A percentile compares a stretch with the other conserved stretches of the same genome.
phyloP scores from a whole-genome alignment of 1,139 yeast species.

The Pichia sp. region DNA sequence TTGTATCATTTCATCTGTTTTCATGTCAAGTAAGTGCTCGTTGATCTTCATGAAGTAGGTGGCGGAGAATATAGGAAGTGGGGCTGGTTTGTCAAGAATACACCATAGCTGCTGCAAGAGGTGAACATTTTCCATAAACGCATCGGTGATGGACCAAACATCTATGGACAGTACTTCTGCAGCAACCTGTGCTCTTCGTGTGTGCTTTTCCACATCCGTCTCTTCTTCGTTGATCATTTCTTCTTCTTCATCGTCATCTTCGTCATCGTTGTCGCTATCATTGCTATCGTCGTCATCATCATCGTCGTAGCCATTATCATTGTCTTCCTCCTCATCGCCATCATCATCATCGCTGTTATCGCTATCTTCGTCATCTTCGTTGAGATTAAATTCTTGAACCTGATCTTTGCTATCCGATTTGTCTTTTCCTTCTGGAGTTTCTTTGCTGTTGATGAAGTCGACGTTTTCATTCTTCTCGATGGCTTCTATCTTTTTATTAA shows the following conservation, averaged over 20 bases:
- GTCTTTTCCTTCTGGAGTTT: background rate
- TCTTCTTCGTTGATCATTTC: conserved; percentile 33
- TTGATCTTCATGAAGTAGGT: conserved; percentile 91
- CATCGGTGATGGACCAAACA: conserved; percentile 91
- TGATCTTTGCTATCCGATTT: background rate
- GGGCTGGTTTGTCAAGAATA: conserved; percentile 58
- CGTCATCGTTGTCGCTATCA: conserved; percentile 23
- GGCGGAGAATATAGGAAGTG: conserved; percentile 71
- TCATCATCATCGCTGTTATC: conserved; percentile 13
- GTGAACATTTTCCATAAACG: conserved; percentile 72
- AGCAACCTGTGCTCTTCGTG: conserved; percentile 77
- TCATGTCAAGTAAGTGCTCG: conserved; percentile 89
- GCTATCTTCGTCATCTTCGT: conserved; percentile 16
- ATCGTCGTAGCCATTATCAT: conserved; percentile 21
- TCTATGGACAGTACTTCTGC: conserved; percentile 90
- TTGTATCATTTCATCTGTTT: conserved; percentile 74
- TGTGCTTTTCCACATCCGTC: conserved; percentile 49
- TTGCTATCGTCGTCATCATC: conserved; percentile 33
- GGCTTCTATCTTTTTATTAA: background rate
- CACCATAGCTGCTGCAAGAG: conserved; percentile 74
- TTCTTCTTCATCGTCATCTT: conserved; percentile 25
- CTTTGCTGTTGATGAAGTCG: background rate
- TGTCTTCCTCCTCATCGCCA: conserved; percentile 11
- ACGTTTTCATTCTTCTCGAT: background rate
- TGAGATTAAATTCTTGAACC: background rate